Base-by-base conservation (phyloP, 169 alveolate species). In the Plasmodium reichenowi region DNA sequence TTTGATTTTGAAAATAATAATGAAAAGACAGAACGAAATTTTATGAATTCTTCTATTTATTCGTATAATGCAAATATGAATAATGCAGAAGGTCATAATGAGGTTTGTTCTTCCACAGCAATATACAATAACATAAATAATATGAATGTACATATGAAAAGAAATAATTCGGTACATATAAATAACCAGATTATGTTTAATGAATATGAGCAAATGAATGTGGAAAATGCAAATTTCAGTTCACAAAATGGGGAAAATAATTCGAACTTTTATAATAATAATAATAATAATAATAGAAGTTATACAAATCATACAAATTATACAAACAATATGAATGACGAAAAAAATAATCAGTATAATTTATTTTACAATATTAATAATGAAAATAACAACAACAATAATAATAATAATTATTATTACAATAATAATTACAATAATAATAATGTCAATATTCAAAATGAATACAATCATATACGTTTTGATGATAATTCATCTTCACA, bases 321-420 rank as follows among this genome's bases (percentile, higher is more conserved):
- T 22, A 20, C 29, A 17, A 62, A 62, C 26, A 24, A 62, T 20
- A 62, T 26, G 12, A 20, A 62, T 56, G 83, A 56, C 7, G 63
- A 52, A 9, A n/a, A 17, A 72, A 68, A 68, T 83, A 68, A 70
- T 32, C 70, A 68, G 64, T 83, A 83, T 15, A 62, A 80, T 80
- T 67, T 83, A 43, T 68, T 68, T 83, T 83, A 68, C 62, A 54
- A 47, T 45, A 52, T 83, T 74, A 52, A 48, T 63, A 59, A 83
- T 9, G 26, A 59, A 50, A 32, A 83, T 52, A 54, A 63, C 8
- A 59, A 56, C 38, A 38, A 59, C 10, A 22, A 62, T 15, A 7
- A 56, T 15, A 56, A 38, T 32, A 5, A 32, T 5, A 32, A 32
- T 5, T 4, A 32, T 32, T 1, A 32, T 4, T 2, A 32, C 4